Evolutionary conservation across 2,329 filamentous ascomycete genomes (phyloP), one percentile per base, ranked within the genome.

Genomic region (Macrophomina phaseolina): DNA sequence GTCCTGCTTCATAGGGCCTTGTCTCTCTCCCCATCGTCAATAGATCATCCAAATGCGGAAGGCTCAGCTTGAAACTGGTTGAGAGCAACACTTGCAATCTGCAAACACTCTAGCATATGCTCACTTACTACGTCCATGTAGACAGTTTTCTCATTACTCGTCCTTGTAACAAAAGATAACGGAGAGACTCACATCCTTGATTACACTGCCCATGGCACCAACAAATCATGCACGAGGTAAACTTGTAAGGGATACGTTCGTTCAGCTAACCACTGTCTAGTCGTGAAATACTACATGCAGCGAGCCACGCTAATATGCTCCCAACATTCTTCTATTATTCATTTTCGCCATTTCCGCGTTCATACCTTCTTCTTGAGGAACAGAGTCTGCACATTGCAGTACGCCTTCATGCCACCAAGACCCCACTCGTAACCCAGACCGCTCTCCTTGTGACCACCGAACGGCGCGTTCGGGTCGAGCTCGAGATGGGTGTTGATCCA

Each of bases 371-470:
- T 66, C 65, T 66, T 66, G 46, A 66, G 30, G 65, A 53, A 66
- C 11, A 66, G 55, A 5, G 65, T 40, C 65, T 66, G 65, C 11
- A 42, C 80, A 73, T 88, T 86, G 38, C 85, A 86, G 73, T 89
- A 89, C 16, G 85, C 84, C 67, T 86, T 85, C 68, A 89, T 76
- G 3, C 86, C 86, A 62, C 85, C 85, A 75, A 88, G 85, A 16
- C 86, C 86, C 9, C 88, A 77, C 76, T 89, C 87, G 61, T 86
- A 78, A 23, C 87, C 87, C 72, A 89, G 86, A 5, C 86, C 86
- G 73, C 81, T 84, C 78, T 87, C 84, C 78, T 89, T 89, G 8
- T 88, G 84, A 51, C 87, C 87, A 16, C 87, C 87, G 71, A 89
- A 89, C 0, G 87, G 87, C 40, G 88, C 81, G 11, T 77, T 72